A percentile compares a stretch with the other conserved stretches of the same genome.
These are phyloP conservation scores for Clathrus columnatus DNA, from an alignment of 768 basidiomycete species.

Conservation along the genomic window DNA sequence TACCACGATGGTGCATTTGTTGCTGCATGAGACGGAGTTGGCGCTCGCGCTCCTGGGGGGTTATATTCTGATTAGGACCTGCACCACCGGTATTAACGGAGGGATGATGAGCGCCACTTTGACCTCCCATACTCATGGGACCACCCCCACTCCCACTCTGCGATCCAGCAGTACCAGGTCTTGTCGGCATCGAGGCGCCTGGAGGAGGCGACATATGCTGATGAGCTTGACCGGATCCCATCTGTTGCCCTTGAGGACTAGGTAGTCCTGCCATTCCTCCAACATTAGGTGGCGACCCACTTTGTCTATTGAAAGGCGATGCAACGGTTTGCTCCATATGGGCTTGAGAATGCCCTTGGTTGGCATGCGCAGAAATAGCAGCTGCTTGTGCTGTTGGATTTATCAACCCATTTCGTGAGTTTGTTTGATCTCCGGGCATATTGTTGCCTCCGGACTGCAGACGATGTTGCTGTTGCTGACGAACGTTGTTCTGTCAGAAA, in stretches of 20 bases:
- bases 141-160: background rate
- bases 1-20: constrained; percentile 16
- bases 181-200: background rate
- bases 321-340: background rate
- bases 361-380: background rate
- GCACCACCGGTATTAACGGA: constrained; percentile 1
- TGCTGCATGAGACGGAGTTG: constrained; percentile 37
- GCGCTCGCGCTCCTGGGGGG: constrained; percentile 38
- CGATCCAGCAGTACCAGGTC: background rate
- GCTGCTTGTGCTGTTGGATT: background rate
- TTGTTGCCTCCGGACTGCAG: background rate
- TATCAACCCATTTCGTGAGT: background rate
- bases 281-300: constrained; percentile 7
- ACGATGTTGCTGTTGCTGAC: constrained; percentile 3
- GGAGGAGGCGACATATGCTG: background rate
- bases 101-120: background rate
- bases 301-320: constrained; percentile 8
- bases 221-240: background rate
- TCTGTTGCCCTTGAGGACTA: background rate
- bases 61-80: constrained; percentile 22
- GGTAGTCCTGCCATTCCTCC: background rate
- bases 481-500: constrained; percentile 2
- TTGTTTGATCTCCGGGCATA: background rate
- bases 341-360: background rate
- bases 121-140: background rate